Conservation (phyloP, 23 red algal genomes). For the Gracilaria vermiculophylla region DNA sequence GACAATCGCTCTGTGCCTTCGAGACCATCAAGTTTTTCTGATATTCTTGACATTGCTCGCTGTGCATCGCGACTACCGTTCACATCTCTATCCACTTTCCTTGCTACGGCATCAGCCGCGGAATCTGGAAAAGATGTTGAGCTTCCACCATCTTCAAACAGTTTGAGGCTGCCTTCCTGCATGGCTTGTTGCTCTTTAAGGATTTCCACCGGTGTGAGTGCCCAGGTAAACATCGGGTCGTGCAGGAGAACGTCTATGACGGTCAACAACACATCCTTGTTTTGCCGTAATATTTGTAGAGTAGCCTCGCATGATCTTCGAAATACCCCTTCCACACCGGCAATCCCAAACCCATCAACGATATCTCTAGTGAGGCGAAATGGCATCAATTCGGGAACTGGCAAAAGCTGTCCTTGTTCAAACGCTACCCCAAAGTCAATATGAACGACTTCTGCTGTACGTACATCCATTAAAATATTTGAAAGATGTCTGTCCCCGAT, state of each 20-base stretch:
- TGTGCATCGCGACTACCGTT: conserved; percentile 54
- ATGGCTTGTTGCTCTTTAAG: conserved; percentile 25
- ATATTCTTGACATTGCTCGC: conserved; percentile 41
- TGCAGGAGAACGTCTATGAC: conserved; percentile 93
- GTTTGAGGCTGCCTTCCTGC: not conserved
- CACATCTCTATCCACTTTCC: conserved; percentile 47
- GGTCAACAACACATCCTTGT: conserved; percentile 80
- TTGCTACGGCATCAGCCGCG: conserved; percentile 12
- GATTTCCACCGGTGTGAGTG: conserved; percentile 53
- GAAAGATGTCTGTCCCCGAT: conserved; percentile 93
- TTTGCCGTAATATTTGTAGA: conserved; percentile 74
- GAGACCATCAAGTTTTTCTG: conserved; percentile 68
- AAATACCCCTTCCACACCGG: conserved; percentile 93
- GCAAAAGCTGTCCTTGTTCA: conserved; percentile 85
- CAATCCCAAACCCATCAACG: conserved; percentile 88
- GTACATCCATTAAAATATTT: conserved; percentile 88
- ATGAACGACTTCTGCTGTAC: conserved; percentile 87
- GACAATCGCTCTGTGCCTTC: conserved; percentile 71
- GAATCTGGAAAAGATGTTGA: conserved; percentile 27
- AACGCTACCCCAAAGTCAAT: conserved; percentile 97
- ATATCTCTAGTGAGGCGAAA: conserved; percentile 94
- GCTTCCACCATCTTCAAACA: not conserved
- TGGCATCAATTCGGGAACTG: conserved; percentile 88
- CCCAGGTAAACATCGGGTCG: conserved; percentile 94
- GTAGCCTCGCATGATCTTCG: conserved; percentile 79